phyloP scores from a whole-genome alignment of 306 rosid species.

The Vigna reflexopilosa region DNA sequence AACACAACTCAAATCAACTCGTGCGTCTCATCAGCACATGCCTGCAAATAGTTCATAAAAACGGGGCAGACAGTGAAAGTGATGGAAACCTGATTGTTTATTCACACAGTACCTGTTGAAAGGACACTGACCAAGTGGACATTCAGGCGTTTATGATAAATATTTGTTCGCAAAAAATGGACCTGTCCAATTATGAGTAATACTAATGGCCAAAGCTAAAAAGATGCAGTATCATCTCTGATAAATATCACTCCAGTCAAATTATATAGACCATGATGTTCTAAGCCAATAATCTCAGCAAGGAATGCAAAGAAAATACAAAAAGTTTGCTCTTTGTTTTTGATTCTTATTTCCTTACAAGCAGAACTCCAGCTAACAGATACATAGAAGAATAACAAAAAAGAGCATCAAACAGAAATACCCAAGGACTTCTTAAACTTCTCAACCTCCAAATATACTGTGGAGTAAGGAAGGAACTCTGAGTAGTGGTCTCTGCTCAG shows the following conservation, averaged over 20 bases:
- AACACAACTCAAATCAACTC: not conserved
- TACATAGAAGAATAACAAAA: slow-evolving; percentile 48
- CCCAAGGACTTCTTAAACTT: slow-evolving; percentile 95
- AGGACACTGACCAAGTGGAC: slow-evolving; percentile 1
- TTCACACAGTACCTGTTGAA: slow-evolving; percentile 9
- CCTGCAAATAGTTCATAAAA: not conserved
- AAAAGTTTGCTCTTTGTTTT: slow-evolving; percentile 51
- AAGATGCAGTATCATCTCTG: slow-evolving; percentile 45
- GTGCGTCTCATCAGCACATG: not conserved
- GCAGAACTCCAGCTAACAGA: slow-evolving; percentile 61
- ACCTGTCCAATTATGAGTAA: slow-evolving; percentile 5
- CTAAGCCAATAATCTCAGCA: slow-evolving; percentile 48
- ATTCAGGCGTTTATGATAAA: not conserved
- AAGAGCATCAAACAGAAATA: slow-evolving; percentile 66
- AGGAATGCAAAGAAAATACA: slow-evolving; percentile 52
- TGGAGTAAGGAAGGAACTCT: slow-evolving; percentile 95
- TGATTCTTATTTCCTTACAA: slow-evolving; percentile 78
- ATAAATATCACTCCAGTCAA: slow-evolving; percentile 38
- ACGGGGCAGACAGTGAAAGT: not conserved
- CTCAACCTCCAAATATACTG: slow-evolving; percentile 95
- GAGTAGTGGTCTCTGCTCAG: slow-evolving; percentile 81
- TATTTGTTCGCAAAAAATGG: not conserved
- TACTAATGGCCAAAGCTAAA: slow-evolving; percentile 16
- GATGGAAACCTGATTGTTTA: not conserved
- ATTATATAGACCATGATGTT: slow-evolving; percentile 38